A percentile compares a stretch with the other conserved stretches of the same genome.
Evolutionary conservation across 2,329 filamentous ascomycete genomes (phyloP).

Genomic region (Ophiostoma triangulosporum): DNA sequence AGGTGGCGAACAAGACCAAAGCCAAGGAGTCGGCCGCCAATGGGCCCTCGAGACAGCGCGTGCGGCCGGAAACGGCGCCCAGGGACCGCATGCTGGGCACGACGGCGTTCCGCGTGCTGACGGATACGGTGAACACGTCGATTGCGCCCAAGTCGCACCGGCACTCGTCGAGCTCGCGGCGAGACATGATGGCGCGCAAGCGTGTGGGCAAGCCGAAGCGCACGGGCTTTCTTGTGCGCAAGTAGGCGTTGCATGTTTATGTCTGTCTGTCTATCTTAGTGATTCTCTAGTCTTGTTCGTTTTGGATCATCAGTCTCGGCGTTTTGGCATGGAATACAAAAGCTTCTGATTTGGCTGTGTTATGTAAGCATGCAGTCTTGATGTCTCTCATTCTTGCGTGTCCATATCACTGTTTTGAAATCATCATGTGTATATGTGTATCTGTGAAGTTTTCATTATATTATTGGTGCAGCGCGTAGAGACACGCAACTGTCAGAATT

Average conservation of each 20-base stretch:
- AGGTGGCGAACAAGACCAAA: constrained; percentile 10
- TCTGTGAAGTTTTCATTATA: no score
- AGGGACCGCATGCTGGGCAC: constrained; percentile 36
- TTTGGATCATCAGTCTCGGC: background rate
- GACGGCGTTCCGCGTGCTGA: constrained; percentile 39
- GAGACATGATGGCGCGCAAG: constrained; percentile 32
- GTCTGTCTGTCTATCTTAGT: background rate
- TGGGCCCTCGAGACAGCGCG: background rate
- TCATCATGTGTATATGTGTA: no score
- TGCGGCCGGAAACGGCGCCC: constrained; percentile 22
- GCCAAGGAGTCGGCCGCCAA: background rate
- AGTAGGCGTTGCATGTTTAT: constrained; percentile 9
- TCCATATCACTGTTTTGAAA: no score
- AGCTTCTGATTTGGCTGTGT: no score
- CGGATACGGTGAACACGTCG: constrained; percentile 28
- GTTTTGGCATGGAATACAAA: constrained; percentile 1
- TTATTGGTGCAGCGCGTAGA: no score
- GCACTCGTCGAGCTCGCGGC: constrained; percentile 28
- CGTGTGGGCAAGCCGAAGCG: constrained; percentile 23
- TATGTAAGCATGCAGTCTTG: no score
- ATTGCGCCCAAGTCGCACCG: constrained; percentile 36
- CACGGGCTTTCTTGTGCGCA: constrained; percentile 31
- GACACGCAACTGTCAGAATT: no score
- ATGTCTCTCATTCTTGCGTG: no score
- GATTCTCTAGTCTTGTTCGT: background rate